Evolutionary conservation across 371 early-diverging fungal genomes (phyloP).

Genomic region (Nosema muscidifuracis): DNA sequence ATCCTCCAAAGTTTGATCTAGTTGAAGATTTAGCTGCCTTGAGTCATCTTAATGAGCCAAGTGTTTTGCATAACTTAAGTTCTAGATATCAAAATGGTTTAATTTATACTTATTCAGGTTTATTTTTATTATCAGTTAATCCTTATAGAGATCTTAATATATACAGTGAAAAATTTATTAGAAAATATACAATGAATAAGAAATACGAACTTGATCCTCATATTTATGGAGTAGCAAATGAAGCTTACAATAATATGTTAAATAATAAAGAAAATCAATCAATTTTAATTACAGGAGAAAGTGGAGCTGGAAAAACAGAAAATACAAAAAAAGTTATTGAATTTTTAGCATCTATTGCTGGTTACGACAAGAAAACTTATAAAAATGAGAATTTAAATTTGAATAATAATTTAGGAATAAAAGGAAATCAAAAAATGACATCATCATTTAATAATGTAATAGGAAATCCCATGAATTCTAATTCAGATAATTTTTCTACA

Average conservation of each 20-base stretch:
- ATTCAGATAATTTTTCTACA: conserved; percentile 22
- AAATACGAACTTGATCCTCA: conserved; percentile 83
- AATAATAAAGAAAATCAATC: conserved; percentile 86
- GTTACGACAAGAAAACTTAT: too few relatives aligned
- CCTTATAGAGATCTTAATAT: conserved; percentile 88
- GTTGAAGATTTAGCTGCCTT: conserved; percentile 95
- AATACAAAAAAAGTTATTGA: conserved; percentile 98
- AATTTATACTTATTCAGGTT: conserved; percentile 97
- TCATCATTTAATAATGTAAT: too few relatives aligned
- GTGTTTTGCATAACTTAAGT: conserved; percentile 85
- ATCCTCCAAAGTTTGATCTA: conserved; percentile 94
- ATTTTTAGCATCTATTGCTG: conserved; percentile 80
- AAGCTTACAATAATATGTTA: conserved; percentile 86
- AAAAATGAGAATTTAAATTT: conserved; percentile 58
- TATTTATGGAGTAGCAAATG: conserved; percentile 84
- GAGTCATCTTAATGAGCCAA: conserved; percentile 89
- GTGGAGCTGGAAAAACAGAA: conserved; percentile 99
- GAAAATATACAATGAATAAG: conserved; percentile 66
- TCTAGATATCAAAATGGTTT: conserved; percentile 76
- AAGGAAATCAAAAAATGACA: too few relatives aligned
- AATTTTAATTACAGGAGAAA: conserved; percentile 97
- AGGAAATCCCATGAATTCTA: background rate
- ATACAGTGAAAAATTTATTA: conserved; percentile 67
- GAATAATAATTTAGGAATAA: conserved; percentile 35
- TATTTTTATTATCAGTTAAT: conserved; percentile 95